Percentiles rank a stretch among this genome's conserved stretches.
phyloP scores from a whole-genome alignment of 2,329 filamentous ascomycete genomes.

The Neofusicoccum sp. region DNA sequence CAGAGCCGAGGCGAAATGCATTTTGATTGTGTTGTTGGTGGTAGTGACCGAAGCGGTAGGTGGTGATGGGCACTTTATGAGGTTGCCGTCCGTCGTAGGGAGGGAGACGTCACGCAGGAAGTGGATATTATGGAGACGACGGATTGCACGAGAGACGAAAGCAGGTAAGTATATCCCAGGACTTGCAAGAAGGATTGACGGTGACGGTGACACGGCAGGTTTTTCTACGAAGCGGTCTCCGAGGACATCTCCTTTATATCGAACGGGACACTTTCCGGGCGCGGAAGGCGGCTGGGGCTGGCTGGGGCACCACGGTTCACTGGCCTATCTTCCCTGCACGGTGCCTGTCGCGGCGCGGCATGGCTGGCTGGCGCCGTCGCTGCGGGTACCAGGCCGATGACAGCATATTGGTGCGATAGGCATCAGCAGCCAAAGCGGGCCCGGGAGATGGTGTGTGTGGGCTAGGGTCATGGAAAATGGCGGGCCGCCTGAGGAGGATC shows the following conservation, averaged over 20 bases:
- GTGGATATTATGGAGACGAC: too few species aligned
- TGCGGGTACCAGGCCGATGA: slow-evolving; percentile 3
- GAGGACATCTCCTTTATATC: slow-evolving; percentile 7
- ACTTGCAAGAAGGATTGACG: background rate
- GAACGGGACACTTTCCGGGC: background rate
- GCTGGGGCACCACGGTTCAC: slow-evolving; percentile 3
- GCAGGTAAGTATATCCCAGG: background rate
- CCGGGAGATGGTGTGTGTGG: slow-evolving; percentile 2
- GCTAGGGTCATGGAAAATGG: background rate
- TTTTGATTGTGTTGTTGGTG: background rate
- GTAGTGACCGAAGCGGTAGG: background rate
- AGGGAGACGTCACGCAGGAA: too few species aligned
- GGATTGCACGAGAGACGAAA: background rate
- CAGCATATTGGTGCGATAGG: slow-evolving; percentile 11
- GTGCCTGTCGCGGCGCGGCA: background rate
- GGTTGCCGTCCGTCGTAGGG: too few species aligned
- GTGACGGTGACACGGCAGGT: background rate
- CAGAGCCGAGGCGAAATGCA: slow-evolving; percentile 6
- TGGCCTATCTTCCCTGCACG: slow-evolving; percentile 6
- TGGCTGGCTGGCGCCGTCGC: background rate
- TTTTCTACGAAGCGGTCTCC: background rate
- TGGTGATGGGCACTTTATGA: background rate
- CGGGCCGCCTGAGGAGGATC: slow-evolving; percentile 7
- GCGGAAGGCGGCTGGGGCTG: slow-evolving; percentile 6
- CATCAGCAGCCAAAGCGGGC: slow-evolving; percentile 8